Evolutionary conservation across 2,329 filamentous ascomycete species (phyloP).

Genomic region (Pseudopithomyces maydicus): DNA sequence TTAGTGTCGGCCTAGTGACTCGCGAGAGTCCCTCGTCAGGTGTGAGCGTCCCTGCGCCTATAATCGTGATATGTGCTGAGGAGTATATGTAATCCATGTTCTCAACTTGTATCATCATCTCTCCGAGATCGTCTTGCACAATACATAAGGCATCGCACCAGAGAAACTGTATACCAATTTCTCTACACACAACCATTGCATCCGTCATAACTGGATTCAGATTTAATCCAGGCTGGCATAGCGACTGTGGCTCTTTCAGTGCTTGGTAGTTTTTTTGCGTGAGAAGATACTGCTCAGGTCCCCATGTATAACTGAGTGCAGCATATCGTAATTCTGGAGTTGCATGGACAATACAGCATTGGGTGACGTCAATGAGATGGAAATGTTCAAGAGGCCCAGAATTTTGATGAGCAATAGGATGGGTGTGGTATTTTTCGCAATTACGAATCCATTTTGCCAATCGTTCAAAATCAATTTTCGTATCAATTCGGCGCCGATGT

Average conservation of each 20-base stretch:
- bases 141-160: background rate
- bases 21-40: background rate
- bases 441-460: background rate
- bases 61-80: background rate
- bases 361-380: background rate
- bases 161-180: background rate
- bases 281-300: background rate
- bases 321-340: background rate
- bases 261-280: background rate
- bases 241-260: background rate
- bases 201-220: background rate
- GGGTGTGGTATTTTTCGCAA: background rate
- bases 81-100: background rate
- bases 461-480: background rate
- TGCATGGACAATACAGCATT: background rate
- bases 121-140: background rate
- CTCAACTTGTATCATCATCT: background rate
- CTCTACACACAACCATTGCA: background rate
- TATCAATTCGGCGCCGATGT: background rate
- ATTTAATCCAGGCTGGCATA: background rate
- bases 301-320: background rate
- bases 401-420: background rate
- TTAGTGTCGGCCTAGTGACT: background rate
- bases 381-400: background rate
- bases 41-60: background rate